phyloP scores from a whole-genome alignment of 2,329 filamentous ascomycete genomes.

The Ophiostoma piceae region DNA sequence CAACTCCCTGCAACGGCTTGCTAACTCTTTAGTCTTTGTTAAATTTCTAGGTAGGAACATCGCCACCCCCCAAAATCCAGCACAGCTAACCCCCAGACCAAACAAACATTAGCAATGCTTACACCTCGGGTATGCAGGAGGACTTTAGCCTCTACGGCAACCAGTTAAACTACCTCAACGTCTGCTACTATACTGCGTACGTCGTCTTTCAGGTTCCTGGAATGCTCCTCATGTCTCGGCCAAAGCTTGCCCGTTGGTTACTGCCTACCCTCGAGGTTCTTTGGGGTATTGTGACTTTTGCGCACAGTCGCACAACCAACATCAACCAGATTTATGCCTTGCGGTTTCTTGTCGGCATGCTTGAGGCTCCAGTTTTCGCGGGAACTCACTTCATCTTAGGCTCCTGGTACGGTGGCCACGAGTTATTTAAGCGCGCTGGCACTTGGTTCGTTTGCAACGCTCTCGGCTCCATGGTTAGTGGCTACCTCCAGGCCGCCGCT shows the following conservation, averaged over 20 bases:
- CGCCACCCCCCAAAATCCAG: not conserved
- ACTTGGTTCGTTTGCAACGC: constrained; percentile 29
- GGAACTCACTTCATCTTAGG: constrained; percentile 34
- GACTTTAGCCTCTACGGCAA: constrained; percentile 38
- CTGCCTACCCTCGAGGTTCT: constrained; percentile 33
- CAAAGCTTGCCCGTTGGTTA: constrained; percentile 33
- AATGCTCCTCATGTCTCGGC: constrained; percentile 33
- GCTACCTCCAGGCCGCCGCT: constrained; percentile 47
- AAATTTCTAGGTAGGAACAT: constrained; percentile 32
- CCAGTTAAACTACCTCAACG: constrained; percentile 39
- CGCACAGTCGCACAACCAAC: constrained; percentile 31
- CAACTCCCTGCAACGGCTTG: not conserved
- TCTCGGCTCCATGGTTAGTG: constrained; percentile 33
- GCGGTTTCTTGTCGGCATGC: constrained; percentile 34
- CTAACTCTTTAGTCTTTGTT: constrained; percentile 32
- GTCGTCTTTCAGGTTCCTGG: constrained; percentile 36
- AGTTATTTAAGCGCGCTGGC: constrained; percentile 33
- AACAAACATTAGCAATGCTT: constrained; percentile 37
- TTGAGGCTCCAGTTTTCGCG: constrained; percentile 34
- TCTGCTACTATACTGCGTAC: constrained; percentile 39
- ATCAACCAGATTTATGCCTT: constrained; percentile 33
- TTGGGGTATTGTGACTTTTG: constrained; percentile 35
- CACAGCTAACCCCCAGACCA: constrained; percentile 29
- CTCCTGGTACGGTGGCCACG: constrained; percentile 29
- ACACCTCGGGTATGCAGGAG: constrained; percentile 39